Base-by-base conservation (phyloP, 768 basidiomycete species). In the Boletus vinaceobasis region DNA sequence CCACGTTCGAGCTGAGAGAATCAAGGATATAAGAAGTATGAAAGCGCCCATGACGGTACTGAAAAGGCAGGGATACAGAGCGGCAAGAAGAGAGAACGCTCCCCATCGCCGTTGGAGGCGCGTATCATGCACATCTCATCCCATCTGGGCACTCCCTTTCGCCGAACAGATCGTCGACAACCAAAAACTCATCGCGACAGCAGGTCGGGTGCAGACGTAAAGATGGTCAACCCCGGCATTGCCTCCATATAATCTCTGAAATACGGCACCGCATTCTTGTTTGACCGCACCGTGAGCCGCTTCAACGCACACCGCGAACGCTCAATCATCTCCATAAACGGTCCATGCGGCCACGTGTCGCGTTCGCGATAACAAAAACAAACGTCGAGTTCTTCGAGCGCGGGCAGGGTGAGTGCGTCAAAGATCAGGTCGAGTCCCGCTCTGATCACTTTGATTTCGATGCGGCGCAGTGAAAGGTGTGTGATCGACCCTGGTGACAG, bases 361-460 rank as follows among this genome's bases (percentile, higher is more conserved):
- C 61, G 61, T 33, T 68, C 70, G 10, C 65, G 65, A 38, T 60
- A 66, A 23, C 66, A 70, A 42, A 72, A 71, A 26, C 65, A 68
- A 7, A 71, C 43, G 21, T 72, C 69, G 27, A 71, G 58, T 27
- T 72, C 71, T 19, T 71, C 66, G 26, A 71, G 62, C 11, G 59
- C 61, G 13, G 69, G 69, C 29, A 71, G 45, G 0, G 59, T 57
- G 31, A 71, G 57, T 1, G 55, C 55, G 35, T 27, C 33, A 2
- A 71, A 63, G 10, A 71, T 38, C 1, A 15, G 21, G 31, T 55
- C 63, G 7, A 71, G 59, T 27, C 67, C 65, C 4, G 61, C 63
- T 13, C 62, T 61, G 26, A 67, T 59, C 35, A 71, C 61, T 19
- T 69, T 71, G 45, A 72, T 58, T n/a, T 71, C 69, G 40, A 71